Evolutionary conservation across 2,329 filamentous ascomycete species (phyloP).

Genomic region (Aspergillus carbonarius): DNA sequence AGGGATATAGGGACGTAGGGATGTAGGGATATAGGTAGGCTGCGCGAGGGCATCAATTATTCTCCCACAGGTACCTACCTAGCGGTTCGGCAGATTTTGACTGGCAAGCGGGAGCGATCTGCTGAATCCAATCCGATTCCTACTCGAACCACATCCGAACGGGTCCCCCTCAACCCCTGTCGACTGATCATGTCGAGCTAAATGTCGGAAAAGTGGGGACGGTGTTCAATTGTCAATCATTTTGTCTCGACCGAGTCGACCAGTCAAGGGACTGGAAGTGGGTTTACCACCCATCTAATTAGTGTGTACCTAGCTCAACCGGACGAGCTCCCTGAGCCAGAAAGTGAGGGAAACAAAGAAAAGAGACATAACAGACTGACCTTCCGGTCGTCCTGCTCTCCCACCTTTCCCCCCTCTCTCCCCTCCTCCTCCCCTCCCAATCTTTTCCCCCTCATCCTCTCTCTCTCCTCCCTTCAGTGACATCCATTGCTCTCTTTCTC

Average conservation of each 20-base stretch:
- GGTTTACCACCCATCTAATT: background rate
- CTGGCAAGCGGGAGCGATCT: background rate
- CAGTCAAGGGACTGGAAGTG: slow-evolving; percentile 9
- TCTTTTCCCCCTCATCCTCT: background rate
- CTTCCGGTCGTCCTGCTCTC: background rate
- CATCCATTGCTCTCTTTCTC: too few relatives aligned
- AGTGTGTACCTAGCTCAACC: slow-evolving; percentile 2
- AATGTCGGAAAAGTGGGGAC: slow-evolving; percentile 20
- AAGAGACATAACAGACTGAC: background rate
- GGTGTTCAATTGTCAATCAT: slow-evolving; percentile 23
- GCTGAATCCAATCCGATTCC: slow-evolving; percentile 5
- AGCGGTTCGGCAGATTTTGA: too few relatives aligned
- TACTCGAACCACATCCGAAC: background rate
- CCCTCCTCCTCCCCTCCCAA: slow-evolving; percentile 5
- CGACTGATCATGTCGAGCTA: slow-evolving; percentile 16
- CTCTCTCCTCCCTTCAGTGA: background rate
- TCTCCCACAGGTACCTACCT: too few relatives aligned
- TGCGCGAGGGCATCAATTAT: too few relatives aligned
- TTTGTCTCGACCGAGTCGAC: slow-evolving; percentile 18
- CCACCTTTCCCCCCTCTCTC: background rate
- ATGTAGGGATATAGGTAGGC: too few relatives aligned
- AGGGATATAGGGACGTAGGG: too few relatives aligned
- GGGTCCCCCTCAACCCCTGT: slow-evolving; percentile 10
- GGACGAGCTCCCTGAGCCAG: slow-evolving; percentile 6
- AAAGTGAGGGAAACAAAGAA: slow-evolving; percentile 2